Base-by-base conservation (phyloP, 192 early-diverging fungal species). In the Chytriomyces hyalinus region DNA sequence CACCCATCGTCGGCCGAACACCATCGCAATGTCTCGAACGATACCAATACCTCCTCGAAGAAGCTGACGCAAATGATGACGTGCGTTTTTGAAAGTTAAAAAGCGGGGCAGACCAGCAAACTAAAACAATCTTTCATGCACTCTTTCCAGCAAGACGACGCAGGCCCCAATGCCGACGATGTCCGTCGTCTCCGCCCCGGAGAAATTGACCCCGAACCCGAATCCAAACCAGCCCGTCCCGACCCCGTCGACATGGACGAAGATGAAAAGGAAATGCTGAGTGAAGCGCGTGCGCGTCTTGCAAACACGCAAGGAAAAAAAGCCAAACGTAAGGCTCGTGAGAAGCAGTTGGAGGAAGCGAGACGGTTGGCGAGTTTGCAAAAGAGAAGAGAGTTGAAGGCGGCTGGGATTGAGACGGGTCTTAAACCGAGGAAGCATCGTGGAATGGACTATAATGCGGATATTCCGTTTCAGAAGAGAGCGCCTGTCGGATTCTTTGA, bases 271-370 rank as follows among this genome's bases (percentile, higher is more conserved):
- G 97, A 99, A 82, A 99, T 99, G 97, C 87, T 99, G 24, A 95
- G 94, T 5, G 97, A 99, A 81, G 97, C 97, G 24, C 91, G 97
- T 64, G 97, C 97, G 20, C 89, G 97, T 80, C 86, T 99, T 65
- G 97, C 97, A n/a, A 99, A 99, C 81, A 99, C 97, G 6, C 96
- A 98, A 81, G 97, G 97, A 65, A 99, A 99, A 77, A 99, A 99
- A 73, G 96, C 97, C 20, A 99, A 99, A 81, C 91, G 97, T 80
- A 99, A 98, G 88, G 97, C 97, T 11, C 91, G 97, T 73, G 97
- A 99, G 82, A 91, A 97, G 73, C 96, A 97, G 82, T 84, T 99
- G 53, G 96, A 99, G 78, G 97, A 99, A 78, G 94, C 97, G 9
- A 86, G 96, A 51, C 91, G 96, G 17, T 83, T 98, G 51, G 92